Evolutionary conservation across 2,329 filamentous ascomycete genomes (phyloP).

Genomic region (Leptographium radiaticola): DNA sequence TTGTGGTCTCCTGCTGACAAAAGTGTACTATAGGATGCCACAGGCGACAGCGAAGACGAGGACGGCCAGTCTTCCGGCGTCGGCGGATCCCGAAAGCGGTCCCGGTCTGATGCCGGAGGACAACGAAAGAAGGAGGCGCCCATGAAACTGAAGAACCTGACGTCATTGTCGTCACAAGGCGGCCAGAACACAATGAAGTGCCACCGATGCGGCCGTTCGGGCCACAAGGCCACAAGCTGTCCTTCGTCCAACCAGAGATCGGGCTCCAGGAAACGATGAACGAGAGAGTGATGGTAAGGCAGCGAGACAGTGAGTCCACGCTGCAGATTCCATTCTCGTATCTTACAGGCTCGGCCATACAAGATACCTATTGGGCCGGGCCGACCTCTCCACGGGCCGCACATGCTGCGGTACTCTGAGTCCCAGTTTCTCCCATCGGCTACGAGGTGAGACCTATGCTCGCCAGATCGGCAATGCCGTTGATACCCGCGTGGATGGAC

Average conservation of each 20-base stretch:
- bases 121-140: constrained; percentile 49
- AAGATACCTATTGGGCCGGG: too few species aligned
- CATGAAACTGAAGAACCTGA: constrained; percentile 44
- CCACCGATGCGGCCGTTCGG: constrained; percentile 46
- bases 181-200: constrained; percentile 32
- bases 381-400: too few species aligned
- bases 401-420: too few species aligned
- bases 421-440: too few species aligned
- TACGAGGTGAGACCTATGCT: too few species aligned
- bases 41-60: constrained; percentile 15
- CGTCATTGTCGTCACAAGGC: constrained; percentile 41
- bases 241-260: constrained; percentile 21
- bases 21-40: constrained; percentile 13
- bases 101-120: constrained; percentile 31
- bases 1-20: not conserved
- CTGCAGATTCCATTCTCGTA: too few species aligned
- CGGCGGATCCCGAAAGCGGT: constrained; percentile 7
- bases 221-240: constrained; percentile 47
- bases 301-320: not conserved
- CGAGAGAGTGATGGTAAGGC: not conserved
- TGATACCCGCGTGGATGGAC: too few species aligned
- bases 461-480: too few species aligned
- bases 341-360: too few species aligned
- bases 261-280: constrained; percentile 1
- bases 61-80: not conserved